phyloP scores from a whole-genome alignment of 2,329 filamentous ascomycete species.

The Sporothrix mexicana region DNA sequence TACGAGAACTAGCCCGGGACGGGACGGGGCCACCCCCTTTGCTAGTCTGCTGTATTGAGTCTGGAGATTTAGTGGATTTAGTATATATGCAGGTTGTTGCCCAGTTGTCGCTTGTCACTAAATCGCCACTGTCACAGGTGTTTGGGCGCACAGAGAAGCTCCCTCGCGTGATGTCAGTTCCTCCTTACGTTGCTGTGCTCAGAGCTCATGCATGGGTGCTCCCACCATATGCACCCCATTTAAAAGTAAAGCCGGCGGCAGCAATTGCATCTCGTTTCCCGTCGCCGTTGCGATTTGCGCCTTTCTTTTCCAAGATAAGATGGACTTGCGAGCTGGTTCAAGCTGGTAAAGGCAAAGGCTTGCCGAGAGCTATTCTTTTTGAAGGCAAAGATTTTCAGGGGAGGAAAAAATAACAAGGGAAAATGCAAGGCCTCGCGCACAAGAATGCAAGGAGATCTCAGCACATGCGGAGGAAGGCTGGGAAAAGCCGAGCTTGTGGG shows the following conservation, averaged over 20 bases:
- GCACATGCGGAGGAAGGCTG: not conserved
- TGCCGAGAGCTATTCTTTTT: constrained; percentile 11
- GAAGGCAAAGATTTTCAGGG: constrained; percentile 23
- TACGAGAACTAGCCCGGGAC: constrained; percentile 21
- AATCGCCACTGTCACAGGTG: too few relatives aligned
- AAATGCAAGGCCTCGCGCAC: too few relatives aligned
- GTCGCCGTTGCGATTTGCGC: not conserved
- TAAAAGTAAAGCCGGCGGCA: not conserved
- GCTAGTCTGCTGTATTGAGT: not conserved
- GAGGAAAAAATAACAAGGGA: not conserved
- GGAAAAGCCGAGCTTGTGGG: constrained; percentile 2
- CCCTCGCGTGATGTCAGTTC: not conserved
- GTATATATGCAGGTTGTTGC: not conserved
- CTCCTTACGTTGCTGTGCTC: not conserved
- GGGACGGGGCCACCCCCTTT: constrained; percentile 23
- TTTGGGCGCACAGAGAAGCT: not conserved
- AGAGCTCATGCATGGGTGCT: not conserved
- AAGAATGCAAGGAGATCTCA: not conserved
- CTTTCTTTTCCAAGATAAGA: not conserved
- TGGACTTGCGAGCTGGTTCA: too few relatives aligned
- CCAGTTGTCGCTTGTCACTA: not conserved
- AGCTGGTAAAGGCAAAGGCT: too few relatives aligned
- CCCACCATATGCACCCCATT: not conserved
- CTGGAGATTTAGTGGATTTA: too few relatives aligned
- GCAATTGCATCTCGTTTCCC: not conserved